Base-by-base conservation (phyloP, 2,329 filamentous ascomycete species). In the Colletotrichum eleusines region DNA sequence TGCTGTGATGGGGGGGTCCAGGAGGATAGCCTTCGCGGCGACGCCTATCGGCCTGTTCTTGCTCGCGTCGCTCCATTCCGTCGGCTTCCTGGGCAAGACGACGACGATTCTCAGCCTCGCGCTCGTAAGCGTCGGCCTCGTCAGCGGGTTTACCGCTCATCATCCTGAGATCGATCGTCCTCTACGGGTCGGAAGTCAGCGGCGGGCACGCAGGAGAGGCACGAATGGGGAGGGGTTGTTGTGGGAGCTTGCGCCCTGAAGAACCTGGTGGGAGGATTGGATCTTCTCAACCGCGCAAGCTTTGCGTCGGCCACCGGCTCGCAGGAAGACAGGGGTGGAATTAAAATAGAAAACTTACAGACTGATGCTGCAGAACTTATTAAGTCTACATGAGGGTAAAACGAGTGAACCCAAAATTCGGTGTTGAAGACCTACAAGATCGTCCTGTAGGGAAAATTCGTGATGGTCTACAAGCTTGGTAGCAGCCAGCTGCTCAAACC, bases 1-100 rank as follows among this genome's bases (percentile, higher is more conserved):
- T 95, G 81, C 92, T 96, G 80, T 98, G 95, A 78, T 96, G 94
- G 33, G 92, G 90, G 71, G 92, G 88, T 61, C 80, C 78, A 26
- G 89, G 87, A 75, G 91, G 91, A 77, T 90, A 91, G 62, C 89
- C 88, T 53, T 91, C 90, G 78, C 88, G 86, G 70, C 88, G 84
- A 74, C 88, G 86, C 74, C 88, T 84, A 74, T 93, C 90, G 74
- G 88, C 83, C 69, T 88, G 86, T 75, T 93, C 91, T 78, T 91
- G 87, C 74, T 93, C 90, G 75, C 90, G 86, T 73, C 90, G 82
- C 74, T 84, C 81, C 75, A 82, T 81, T 74, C 84, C 83, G 74
- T 86, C 84, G 74, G 82, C 79, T 55, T 73, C 71, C 65, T 73
- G 68, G 55, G 48, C 65, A 40, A 74, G 64, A 38, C 68, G 72